Evolutionary conservation across 345 rosid genomes (phyloP).

Genomic region (sweet orange (Citrus sinensis)): DVS_A1.0 CM039163.1:15415001-15415500

Average conservation of each 20-base stretch:
- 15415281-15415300: constrained; percentile 95
- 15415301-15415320: constrained; percentile 92
- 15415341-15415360: not conserved
- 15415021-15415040: constrained; percentile 94
- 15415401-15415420: no score
- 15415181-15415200: not conserved
- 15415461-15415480: not conserved
- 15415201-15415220: not conserved
- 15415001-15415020: constrained; percentile 94
- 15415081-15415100: constrained; percentile 93
- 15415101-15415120: constrained; percentile 73
- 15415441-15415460: not conserved
- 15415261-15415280: constrained; percentile 80
- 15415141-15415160: constrained; percentile 14
- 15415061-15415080: constrained; percentile 89
- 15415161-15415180: not conserved
- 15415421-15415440: no score
- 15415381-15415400: not conserved
- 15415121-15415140: constrained; percentile 49
- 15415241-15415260: constrained; percentile 81
- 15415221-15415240: not conserved
- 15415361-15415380: not conserved
- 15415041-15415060: constrained; percentile 91
- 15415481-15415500: not conserved
- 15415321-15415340: constrained; percentile 56